Evolutionary conservation across 2,329 filamentous ascomycete species (phyloP), one percentile per base, ranked within the genome.

Genomic region (Arthrobotrys entomopaga): DNA sequence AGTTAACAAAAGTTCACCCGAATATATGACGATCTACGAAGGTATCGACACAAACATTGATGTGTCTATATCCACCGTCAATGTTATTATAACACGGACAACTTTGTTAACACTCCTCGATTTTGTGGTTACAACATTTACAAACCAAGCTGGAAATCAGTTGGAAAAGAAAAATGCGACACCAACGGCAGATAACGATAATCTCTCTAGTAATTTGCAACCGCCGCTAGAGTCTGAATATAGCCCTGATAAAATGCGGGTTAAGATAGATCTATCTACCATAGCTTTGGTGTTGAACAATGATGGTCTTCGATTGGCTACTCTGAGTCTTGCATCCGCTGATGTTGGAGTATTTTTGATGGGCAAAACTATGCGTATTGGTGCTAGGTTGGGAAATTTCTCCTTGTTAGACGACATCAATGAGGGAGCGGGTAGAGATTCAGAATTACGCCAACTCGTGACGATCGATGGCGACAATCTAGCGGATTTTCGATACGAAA

Each of bases 401-500:
- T 93, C 90, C 0, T 84, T 99, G 34, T 86, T 97, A 1, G 95
- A 99, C 80, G 95, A 99, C 81, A 89, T 99, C 71, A 97, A 98
- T 78, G 87, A 93, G 76, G 95, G 94, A 22, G 93, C 96, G 0
- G 87, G 92, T 0, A 89, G 90, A 77, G 86, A 90, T 26, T 97
- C 94, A 0, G 87, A 89, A 49, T 85, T 98, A 22, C 90, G 95
- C 43, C 90, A 94, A 77, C 86, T 99, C 20, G 89, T 99, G 46
- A 94, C 93, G 0, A 99, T 99, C 29, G 91, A 99, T 81, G 96
- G 96, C 10, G 89, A 98, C 65, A 93, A 98, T 73, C 86, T 99
- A 16, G 94, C 94, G 0, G 95, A 99, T 81, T 98, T 99, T 84
- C 91, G 92, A 64, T 99, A 99, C 79, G 92, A 99, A 82, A 99